Conservation (phyloP, 306 rosid species). For the Quercus ilex region DNA sequence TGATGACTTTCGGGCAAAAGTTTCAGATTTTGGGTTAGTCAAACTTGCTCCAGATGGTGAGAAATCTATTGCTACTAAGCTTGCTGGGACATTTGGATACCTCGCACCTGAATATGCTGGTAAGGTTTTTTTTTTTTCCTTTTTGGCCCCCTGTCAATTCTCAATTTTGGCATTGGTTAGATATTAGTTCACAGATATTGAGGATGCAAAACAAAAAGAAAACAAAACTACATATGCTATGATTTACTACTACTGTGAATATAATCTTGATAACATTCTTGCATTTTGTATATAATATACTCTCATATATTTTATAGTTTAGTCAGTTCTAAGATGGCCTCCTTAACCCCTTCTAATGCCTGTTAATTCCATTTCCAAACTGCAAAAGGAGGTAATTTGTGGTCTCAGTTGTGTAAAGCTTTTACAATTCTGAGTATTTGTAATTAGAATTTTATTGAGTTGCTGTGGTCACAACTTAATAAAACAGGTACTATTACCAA, state of each 20-base stretch:
- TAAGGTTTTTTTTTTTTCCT: slow-evolving; percentile 17
- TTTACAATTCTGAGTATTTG: background rate
- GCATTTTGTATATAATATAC: background rate
- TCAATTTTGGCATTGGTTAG: background rate
- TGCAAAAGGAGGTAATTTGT: background rate
- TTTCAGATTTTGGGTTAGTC: slow-evolving; percentile 80
- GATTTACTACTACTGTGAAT: background rate
- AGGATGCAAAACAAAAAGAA: background rate
- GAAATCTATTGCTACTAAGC: slow-evolving; percentile 63
- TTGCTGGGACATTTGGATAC: slow-evolving; percentile 89
- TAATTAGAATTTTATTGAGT: background rate
- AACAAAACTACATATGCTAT: background rate
- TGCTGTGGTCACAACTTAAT: background rate
- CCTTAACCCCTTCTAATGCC: background rate
- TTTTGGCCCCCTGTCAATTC: background rate
- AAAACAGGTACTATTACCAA: background rate
- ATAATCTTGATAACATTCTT: background rate
- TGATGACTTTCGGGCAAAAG: slow-evolving; percentile 72
- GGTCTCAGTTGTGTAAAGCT: background rate
- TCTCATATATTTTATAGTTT: background rate
- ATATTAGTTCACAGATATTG: background rate
- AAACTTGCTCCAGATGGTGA: slow-evolving; percentile 77
- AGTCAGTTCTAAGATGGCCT: background rate
- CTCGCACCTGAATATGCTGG: slow-evolving; percentile 93
- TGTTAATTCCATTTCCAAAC: background rate